Conservation (phyloP, 2,329 filamentous ascomycete species). For the Trichocomaceae sp. region DNA sequence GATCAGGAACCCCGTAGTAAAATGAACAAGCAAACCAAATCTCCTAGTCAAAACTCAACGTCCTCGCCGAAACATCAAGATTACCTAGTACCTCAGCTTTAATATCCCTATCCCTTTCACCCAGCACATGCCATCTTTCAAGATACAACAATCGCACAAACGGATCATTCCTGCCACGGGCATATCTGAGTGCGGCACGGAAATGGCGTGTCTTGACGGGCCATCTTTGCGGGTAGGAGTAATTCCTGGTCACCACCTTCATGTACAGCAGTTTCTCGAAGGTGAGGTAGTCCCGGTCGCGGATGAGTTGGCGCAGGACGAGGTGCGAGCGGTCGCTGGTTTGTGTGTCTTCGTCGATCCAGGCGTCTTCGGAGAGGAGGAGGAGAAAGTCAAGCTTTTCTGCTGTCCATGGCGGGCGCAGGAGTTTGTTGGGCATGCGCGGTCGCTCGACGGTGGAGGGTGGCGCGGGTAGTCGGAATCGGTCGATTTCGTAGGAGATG, state of each 20-base stretch:
- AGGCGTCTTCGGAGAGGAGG: slow-evolving; percentile 31
- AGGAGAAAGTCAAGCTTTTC: slow-evolving; percentile 34
- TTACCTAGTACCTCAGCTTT: not conserved
- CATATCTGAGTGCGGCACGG: slow-evolving; percentile 24
- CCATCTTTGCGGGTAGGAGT: slow-evolving; percentile 28
- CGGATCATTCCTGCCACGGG: slow-evolving; percentile 25
- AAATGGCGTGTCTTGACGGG: slow-evolving; percentile 29
- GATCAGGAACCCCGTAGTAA: too few relatives aligned
- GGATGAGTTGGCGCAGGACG: slow-evolving; percentile 30
- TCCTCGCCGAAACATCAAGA: not conserved
- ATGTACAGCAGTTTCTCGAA: slow-evolving; percentile 28
- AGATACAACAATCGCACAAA: slow-evolving; percentile 29
- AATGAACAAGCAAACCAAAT: not conserved
- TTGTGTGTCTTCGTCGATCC: slow-evolving; percentile 30
- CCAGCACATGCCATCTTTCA: slow-evolving; percentile 22
- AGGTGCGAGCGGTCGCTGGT: slow-evolving; percentile 24
- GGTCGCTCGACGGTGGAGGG: slow-evolving; percentile 19
- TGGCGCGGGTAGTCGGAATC: slow-evolving; percentile 32
- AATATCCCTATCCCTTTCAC: not conserved
- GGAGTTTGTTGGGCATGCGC: slow-evolving; percentile 34
- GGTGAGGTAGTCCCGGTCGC: slow-evolving; percentile 27
- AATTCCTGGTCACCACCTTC: slow-evolving; percentile 26
- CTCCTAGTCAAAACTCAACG: not conserved
- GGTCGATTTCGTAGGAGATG: slow-evolving; percentile 25
- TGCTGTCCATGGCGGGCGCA: slow-evolving; percentile 33